Percentiles rank a stretch among this genome's conserved stretches.
phyloP scores from a whole-genome alignment of 257 asterid species.

The Cordia subcordata region DNA sequence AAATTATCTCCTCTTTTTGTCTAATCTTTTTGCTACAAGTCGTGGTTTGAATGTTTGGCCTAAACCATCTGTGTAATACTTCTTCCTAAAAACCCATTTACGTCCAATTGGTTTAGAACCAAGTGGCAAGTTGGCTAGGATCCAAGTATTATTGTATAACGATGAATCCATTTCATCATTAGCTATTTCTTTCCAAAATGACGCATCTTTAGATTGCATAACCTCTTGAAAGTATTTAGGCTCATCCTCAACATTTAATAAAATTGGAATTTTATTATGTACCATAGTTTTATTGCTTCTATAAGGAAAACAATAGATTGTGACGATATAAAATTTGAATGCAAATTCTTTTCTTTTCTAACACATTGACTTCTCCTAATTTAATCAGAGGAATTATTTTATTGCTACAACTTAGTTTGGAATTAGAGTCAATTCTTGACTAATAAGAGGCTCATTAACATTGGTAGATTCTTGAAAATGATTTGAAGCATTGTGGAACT shows the following conservation, averaged over 20 bases:
- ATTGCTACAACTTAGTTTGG: too few species aligned
- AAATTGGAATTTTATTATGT: neutral
- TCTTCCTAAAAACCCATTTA: neutral
- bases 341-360: neutral
- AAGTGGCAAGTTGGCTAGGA: neutral
- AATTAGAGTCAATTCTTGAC: neutral
- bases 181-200: neutral
- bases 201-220: neutral
- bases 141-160: neutral
- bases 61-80: neutral
- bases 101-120: constrained; percentile 1
- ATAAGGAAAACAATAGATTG: neutral
- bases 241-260: neutral
- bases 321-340: neutral
- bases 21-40: neutral
- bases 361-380: constrained; percentile 4
- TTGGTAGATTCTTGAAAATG: too few species aligned
- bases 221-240: neutral
- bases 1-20: constrained; percentile 1
- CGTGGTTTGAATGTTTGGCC: neutral
- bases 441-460: too few species aligned
- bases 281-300: neutral
- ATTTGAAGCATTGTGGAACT: neutral
- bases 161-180: neutral
- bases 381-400: too few species aligned